Percentiles rank a stretch among this genome's conserved stretches.
phyloP scores from a whole-genome alignment of 1,284 basidiomycete species.

The Xerocomus nothofagi region DNA sequence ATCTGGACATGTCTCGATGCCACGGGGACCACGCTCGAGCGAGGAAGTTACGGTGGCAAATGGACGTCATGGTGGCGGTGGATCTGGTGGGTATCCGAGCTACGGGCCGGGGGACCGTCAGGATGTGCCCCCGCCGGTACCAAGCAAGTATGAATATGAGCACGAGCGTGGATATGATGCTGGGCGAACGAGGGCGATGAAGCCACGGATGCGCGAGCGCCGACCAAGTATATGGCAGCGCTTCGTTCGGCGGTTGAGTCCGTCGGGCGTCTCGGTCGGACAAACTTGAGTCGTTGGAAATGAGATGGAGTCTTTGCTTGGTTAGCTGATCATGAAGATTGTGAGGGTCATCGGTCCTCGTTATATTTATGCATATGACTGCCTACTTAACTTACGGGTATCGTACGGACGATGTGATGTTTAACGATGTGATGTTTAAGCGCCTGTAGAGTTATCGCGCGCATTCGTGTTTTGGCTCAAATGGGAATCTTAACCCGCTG shows the following conservation, averaged over 20 bases:
- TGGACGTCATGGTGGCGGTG: conserved; percentile 5
- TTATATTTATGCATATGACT: conserved; percentile 1
- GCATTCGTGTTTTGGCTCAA: neutral
- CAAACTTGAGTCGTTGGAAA: conserved; percentile 16
- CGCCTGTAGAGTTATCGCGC: neutral
- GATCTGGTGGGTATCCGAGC: neutral
- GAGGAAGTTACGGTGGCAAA: conserved; percentile 16
- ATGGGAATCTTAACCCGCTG: neutral
- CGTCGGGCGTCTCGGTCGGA: conserved; percentile 22
- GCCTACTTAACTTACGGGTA: neutral
- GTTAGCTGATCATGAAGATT: neutral
- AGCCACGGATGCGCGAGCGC: conserved; percentile 18
- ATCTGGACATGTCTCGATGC: neutral
- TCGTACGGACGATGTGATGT: neutral
- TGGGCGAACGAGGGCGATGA: neutral
- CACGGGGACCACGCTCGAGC: conserved; percentile 10
- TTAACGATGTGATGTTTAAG: neutral
- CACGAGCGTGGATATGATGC: conserved; percentile 1
- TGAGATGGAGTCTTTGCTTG: neutral
- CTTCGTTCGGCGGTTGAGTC: conserved; percentile 27
- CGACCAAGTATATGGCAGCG: conserved; percentile 27
- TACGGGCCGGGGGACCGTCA: conserved; percentile 9
- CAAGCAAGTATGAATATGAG: conserved; percentile 13
- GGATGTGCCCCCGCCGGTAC: conserved; percentile 3
- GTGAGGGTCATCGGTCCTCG: neutral